Evolutionary conservation across 192 early-diverging fungal genomes (phyloP).

Genomic region (Podila clonocystis): DNA sequence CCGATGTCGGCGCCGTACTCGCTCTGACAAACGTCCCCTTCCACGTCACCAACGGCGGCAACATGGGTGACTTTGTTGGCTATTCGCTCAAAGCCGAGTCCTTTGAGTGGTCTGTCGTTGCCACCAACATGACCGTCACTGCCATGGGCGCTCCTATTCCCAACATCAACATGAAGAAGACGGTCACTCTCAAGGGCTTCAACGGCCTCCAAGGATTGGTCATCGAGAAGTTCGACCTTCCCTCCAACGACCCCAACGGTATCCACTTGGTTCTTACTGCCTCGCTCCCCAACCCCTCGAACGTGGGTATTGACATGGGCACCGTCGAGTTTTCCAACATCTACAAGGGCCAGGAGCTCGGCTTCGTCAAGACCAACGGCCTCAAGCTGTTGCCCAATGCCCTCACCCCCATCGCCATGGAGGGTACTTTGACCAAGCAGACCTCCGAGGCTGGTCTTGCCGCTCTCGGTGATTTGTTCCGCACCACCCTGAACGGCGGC

Average conservation of each 20-base stretch:
- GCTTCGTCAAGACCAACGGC: conserved; percentile 40
- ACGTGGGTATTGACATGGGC: conserved; percentile 60
- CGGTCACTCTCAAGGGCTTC: conserved; percentile 45
- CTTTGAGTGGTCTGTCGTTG: conserved; percentile 60
- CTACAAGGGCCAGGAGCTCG: conserved; percentile 51
- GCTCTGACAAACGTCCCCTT: conserved; percentile 54
- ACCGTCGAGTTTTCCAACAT: conserved; percentile 55
- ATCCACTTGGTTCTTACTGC: conserved; percentile 54
- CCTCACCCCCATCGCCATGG: conserved; percentile 31
- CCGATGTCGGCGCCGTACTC: conserved; percentile 60
- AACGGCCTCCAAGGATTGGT: conserved; percentile 41
- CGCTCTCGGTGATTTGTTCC: conserved; percentile 61
- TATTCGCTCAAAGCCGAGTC: conserved; percentile 56
- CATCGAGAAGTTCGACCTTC: conserved; percentile 37
- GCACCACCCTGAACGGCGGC: conserved; percentile 56
- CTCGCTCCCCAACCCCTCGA: conserved; percentile 61
- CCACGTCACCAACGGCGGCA: conserved; percentile 41
- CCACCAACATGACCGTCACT: conserved; percentile 54
- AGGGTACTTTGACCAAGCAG: conserved; percentile 57
- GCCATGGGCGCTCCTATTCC: conserved; percentile 63
- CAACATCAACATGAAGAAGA: conserved; percentile 54
- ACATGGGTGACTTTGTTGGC: conserved; percentile 61
- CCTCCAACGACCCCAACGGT: conserved; percentile 51
- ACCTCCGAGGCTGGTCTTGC: conserved; percentile 52
- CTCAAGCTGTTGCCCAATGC: conserved; percentile 31